A percentile compares a stretch with the other conserved stretches of the same genome.
These are phyloP conservation scores for Suillus discolor DNA, from an alignment of 768 basidiomycete species.

Conservation along the genomic window DNA sequence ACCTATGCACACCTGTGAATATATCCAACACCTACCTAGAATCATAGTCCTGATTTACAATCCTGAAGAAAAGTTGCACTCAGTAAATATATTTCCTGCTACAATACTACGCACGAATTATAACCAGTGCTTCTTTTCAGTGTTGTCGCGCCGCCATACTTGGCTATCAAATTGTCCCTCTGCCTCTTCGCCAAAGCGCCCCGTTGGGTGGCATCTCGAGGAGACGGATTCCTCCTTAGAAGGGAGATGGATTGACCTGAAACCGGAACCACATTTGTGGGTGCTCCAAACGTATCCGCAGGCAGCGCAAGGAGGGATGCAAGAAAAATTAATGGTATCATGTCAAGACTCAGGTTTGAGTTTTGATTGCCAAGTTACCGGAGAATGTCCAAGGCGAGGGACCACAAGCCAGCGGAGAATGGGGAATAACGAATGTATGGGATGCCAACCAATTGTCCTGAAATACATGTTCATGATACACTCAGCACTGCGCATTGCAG, in stretches of 20 bases:
- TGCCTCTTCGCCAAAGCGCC: constrained; percentile 44
- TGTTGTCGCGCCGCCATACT: constrained; percentile 43
- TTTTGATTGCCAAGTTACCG: background rate
- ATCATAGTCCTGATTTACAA: constrained; percentile 67
- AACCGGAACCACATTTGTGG: constrained; percentile 10
- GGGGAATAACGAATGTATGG: background rate
- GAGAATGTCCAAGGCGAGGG: background rate
- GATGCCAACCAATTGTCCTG: background rate
- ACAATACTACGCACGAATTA: constrained; percentile 45
- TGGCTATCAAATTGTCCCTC: constrained; percentile 41
- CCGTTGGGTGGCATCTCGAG: constrained; percentile 12
- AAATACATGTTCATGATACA: background rate
- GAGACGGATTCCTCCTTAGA: constrained; percentile 14
- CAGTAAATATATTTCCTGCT: constrained; percentile 9
- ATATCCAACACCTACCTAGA: constrained; percentile 48
- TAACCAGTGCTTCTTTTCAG: constrained; percentile 50
- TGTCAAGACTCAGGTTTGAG: constrained; percentile 7
- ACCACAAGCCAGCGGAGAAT: background rate
- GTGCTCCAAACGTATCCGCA: constrained; percentile 16
- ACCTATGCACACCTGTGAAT: background rate
- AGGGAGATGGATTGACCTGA: constrained; percentile 25
- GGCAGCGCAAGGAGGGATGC: constrained; percentile 16
- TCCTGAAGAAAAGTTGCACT: constrained; percentile 35
- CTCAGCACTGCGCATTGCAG: background rate
- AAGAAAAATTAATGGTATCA: constrained; percentile 20